Evolutionary conservation across 164 flowering plant species (phyloP), one percentile per base, ranked within the genome.

Genomic region (Berberis thunbergii): DNA sequence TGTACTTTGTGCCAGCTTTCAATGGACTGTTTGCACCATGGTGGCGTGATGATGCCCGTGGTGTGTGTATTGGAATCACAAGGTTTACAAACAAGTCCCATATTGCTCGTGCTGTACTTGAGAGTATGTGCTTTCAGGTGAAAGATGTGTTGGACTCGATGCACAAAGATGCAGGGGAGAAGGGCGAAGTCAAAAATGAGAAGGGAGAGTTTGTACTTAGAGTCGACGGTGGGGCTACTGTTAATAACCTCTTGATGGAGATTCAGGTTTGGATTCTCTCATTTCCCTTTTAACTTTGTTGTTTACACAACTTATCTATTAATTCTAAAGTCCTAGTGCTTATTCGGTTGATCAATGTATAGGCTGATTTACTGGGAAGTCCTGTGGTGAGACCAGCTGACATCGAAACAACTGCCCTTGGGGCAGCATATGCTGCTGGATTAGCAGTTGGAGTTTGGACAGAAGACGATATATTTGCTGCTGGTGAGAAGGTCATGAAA

Each of bases 31-130:
- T 91, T 76, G 97, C 99, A 56, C 99, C 99, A 1, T 89, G 91
- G 91, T 94, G 99, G 99, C 83, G 97, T 43, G 99, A 95, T 69
- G 99, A 95, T 79, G 99, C 97, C 4, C 81, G 99, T 41, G 97
- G 99, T 2, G 91, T 86, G 45, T 84, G 86, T 59, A 73, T 95
- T 66, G 99, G 99, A 39, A 86, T 95, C 67, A 91, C 97, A 1
- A 79, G 97, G 79, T 91, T 76, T 68, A 95, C 97, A 2, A 84
- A 70, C 70, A 87, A 82, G 74, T 77, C 84, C 42, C 99, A 94
- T 67, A 91, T 94, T 55, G 95, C 96, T 3, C 72, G 99, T 3
- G 91, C 97, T 40, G 97, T 91, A 63, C 89, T 94, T 49, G 99
- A 94, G 76, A 87, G 97, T 73, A 86, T 94, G 93, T 86, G 94